Base-by-base conservation (phyloP, 2,329 filamentous ascomycete species). In the Fusarium anthophilum region DNA sequence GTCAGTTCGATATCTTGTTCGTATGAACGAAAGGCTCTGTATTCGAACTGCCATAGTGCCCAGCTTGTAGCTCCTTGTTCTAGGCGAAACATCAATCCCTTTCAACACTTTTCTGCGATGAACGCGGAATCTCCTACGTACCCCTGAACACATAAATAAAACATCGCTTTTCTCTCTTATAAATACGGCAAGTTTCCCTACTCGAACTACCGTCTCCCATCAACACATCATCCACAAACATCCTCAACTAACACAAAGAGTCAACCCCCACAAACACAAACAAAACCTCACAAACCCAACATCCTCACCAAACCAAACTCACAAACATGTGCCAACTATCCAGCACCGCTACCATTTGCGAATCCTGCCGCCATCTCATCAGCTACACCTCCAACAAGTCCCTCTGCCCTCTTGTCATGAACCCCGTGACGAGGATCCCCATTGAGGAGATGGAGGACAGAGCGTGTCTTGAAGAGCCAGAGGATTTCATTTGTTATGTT, bases 271-370 rank as follows among this genome's bases (percentile, higher is more conserved):
- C 37, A 45, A 20, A 17, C 22, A 18, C 15, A 26, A 37, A 41
- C 24, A 55, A 26, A 37, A 35, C 24, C 30, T 30, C 20, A 37
- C 8, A 24, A 35, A 15, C 8, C 15, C 4, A 63, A 26, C 22
- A 35, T 44, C 3, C 9, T 20, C 17, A 37, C 2, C 26, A 22
- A 35, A 13, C 1, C n/a, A 43, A 65, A 55, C 22, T 18, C 44
- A 12, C 32, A 39, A 72, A 57, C 32, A 71, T 72, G 69, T 71
- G 69, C 32, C 50, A 53, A 28, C 26, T 67, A 11, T 51, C 28
- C 20, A 69, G 38, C 37, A 59, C 30, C 41, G 56, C 62, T 13
- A 39, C 39, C 26, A 56, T 72, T 22, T 71, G 69, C 45, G 39
- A 57, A 17, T 30, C n/a, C 4, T 71, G 69, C 15, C 56, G 41